These are phyloP conservation scores for Apostasia ramifera DNA, from an alignment of 106 monocot species.

Conservation along the genomic window DNA sequence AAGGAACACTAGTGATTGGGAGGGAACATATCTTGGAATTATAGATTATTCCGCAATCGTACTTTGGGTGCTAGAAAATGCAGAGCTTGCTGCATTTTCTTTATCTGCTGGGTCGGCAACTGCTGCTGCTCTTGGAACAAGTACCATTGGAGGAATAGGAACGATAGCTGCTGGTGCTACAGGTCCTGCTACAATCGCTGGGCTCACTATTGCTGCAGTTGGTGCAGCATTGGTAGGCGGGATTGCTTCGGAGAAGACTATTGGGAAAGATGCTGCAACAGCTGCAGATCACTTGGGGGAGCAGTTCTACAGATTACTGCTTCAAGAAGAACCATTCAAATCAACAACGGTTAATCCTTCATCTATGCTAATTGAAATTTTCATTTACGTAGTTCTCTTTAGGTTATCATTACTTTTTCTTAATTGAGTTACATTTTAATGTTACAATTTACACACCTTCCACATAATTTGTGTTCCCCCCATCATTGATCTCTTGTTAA, in stretches of 20 bases:
- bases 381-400: neutral
- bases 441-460: no score
- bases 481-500: no score
- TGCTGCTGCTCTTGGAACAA: constrained; percentile 59
- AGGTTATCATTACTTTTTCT: neutral
- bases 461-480: no score
- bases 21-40: constrained; percentile 66
- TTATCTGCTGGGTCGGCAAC: constrained; percentile 63
- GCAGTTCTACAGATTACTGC: constrained; percentile 62
- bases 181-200: constrained; percentile 58
- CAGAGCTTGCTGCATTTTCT: constrained; percentile 66
- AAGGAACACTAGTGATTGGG: constrained; percentile 35
- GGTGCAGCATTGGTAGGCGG: constrained; percentile 72
- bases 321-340: constrained; percentile 80
- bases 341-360: constrained; percentile 55
- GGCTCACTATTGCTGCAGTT: constrained; percentile 53
- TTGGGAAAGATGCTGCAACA: constrained; percentile 42
- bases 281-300: constrained; percentile 60
- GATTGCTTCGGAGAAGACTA: constrained; percentile 42
- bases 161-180: constrained; percentile 44
- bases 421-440: neutral
- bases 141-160: constrained; percentile 56
- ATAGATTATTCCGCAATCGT: constrained; percentile 82
- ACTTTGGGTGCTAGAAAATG: constrained; percentile 87
- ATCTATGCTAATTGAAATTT: neutral